Evolutionary conservation across 129 eudicot genomes (phyloP).

Genomic region (Artemisia annua): DNA sequence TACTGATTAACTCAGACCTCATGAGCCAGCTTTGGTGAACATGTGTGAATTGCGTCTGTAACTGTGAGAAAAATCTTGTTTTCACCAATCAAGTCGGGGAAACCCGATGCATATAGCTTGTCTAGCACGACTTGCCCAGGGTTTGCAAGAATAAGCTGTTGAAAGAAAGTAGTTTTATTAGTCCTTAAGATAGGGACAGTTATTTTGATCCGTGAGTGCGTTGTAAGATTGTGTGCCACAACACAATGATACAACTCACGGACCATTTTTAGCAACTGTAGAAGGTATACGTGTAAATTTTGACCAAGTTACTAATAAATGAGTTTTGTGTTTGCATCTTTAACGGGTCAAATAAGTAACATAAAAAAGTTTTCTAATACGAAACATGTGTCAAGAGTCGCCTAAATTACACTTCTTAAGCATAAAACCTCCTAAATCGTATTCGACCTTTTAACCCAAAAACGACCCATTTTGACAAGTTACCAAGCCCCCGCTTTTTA

Average conservation of each 20-base stretch:
- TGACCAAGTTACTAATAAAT: background rate
- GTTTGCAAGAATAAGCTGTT: conserved; percentile 77
- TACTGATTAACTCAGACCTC: conserved; percentile 35
- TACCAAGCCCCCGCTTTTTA: too few relatives aligned
- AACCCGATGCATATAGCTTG: conserved; percentile 63
- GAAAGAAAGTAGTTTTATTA: conserved; percentile 6
- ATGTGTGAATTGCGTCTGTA: conserved; percentile 68
- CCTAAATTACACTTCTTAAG: too few relatives aligned
- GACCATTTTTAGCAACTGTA: background rate
- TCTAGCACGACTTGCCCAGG: conserved; percentile 73
- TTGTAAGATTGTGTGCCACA: background rate
- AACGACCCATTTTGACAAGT: background rate
- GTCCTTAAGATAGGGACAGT: background rate
- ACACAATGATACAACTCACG: too few relatives aligned
- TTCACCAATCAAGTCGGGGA: conserved; percentile 60
- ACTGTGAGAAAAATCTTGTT: conserved; percentile 81
- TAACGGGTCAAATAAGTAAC: too few relatives aligned
- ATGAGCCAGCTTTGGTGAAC: conserved; percentile 52
- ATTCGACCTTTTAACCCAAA: background rate
- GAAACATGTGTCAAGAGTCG: too few relatives aligned
- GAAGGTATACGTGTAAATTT: too few relatives aligned
- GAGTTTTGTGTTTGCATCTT: too few relatives aligned
- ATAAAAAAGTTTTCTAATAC: too few relatives aligned
- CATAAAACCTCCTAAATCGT: too few relatives aligned
- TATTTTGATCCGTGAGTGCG: background rate